Evolutionary conservation across 106 monocot species (phyloP).

Genomic region (Hemerocallis citrina): DNA sequence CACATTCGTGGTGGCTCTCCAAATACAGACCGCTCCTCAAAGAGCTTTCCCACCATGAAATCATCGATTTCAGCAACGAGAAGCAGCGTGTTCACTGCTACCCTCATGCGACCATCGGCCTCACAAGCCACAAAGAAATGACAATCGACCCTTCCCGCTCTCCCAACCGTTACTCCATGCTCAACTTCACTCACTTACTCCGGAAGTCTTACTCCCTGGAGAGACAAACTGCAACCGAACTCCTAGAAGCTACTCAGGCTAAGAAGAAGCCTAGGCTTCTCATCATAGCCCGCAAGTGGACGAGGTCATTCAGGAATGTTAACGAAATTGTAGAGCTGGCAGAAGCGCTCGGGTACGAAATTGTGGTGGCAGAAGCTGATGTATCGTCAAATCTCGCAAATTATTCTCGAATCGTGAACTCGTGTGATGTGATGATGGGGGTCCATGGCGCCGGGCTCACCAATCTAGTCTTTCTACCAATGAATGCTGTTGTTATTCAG

Average conservation of each 20-base stretch:
- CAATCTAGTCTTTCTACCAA: constrained; percentile 67
- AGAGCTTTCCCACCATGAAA: constrained; percentile 25
- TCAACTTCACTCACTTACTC: constrained; percentile 38
- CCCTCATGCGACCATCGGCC: constrained; percentile 23
- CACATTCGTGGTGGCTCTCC: constrained; percentile 17
- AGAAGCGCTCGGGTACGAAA: constrained; percentile 38
- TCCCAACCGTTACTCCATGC: constrained; percentile 36
- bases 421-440: constrained; percentile 61
- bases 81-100: constrained; percentile 18
- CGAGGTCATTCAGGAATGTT: constrained; percentile 43
- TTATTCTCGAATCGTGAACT: constrained; percentile 45
- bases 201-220: constrained; percentile 22
- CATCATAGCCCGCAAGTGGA: constrained; percentile 41
- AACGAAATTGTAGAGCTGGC: constrained; percentile 31
- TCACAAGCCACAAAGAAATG: constrained; percentile 30
- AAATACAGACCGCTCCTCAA: constrained; percentile 24
- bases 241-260: background rate
- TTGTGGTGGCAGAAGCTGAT: constrained; percentile 33
- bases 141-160: constrained; percentile 28
- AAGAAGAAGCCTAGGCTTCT: constrained; percentile 43
- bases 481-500: constrained; percentile 37
- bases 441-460: constrained; percentile 76
- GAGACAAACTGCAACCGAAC: constrained; percentile 10
- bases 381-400: constrained; percentile 13
- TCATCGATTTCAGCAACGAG: constrained; percentile 38